Base-by-base conservation (phyloP, 106 monocot species). In the Dendrobium nobile region DNA sequence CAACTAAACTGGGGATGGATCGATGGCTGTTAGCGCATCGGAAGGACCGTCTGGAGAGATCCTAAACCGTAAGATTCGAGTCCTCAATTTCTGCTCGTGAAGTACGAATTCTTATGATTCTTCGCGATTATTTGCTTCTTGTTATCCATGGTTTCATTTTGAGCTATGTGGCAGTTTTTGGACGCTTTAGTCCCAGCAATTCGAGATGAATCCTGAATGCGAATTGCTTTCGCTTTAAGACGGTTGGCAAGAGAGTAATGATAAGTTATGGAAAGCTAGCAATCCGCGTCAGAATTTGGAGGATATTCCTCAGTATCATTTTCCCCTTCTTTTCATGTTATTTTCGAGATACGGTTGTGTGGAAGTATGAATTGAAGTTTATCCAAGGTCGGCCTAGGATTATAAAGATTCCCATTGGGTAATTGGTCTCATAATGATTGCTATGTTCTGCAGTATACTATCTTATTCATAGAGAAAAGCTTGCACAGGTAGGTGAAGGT, bases 51-150 rank as follows among this genome's bases (percentile, higher is more conserved):
- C 37, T 1, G 17, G 17, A 72, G 40, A 40, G 72, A 72, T 40
- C 72, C 37, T 28, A 72, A 40, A 27, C 72, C 7, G 72, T 37
- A 37, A 15, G 72, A 37, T 72, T 33, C 4, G 33, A 72, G 17
- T 41, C 11, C 16, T 40, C 16, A 33, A 40, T 13, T 72, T 72
- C 3, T 72, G 28, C 28, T 72, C 2, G 33, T 33, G 51, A 15
- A 51, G 51, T 51, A 16, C 72, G 37, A 51, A 72, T 72, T 72
- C 72, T 33, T 37, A 40, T 72, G 72, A 72, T 40, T 72, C 72
- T 72, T 8, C 64, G 26, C n/a, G 26, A 24, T 11, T 51, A 2
- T 8, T 65, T 65, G 64, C 15, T 9, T 65, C 8, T 65, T 65
- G 26, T 65, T 7, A 24, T 40, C 72, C 33, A 15, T 28, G 8